Evolutionary conservation across 257 asterid genomes (phyloP).

Genomic region (Scutellaria minor): DNA sequence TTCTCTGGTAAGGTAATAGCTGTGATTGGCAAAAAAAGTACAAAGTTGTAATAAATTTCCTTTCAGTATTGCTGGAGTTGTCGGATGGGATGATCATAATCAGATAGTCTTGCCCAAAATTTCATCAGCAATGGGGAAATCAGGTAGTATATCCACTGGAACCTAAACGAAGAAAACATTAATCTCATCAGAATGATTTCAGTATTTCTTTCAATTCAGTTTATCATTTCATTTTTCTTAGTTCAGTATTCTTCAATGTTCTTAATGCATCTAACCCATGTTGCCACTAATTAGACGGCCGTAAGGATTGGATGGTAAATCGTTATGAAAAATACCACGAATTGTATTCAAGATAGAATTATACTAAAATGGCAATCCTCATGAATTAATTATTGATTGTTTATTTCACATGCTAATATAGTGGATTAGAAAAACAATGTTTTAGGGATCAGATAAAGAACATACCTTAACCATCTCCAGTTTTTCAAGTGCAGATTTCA

Average conservation of each 20-base stretch:
- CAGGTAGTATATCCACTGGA: slow-evolving; percentile 90
- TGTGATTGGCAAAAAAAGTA: too few species aligned
- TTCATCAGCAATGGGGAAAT: slow-evolving; percentile 73
- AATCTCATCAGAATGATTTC: not conserved
- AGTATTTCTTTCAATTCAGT: not conserved
- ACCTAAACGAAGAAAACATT: slow-evolving; percentile 54
- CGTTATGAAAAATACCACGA: too few species aligned
- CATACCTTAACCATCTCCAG: slow-evolving; percentile 72
- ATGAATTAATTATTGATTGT: too few species aligned
- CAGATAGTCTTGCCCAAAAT: slow-evolving; percentile 47
- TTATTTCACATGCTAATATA: too few species aligned
- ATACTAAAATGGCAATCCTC: too few species aligned
- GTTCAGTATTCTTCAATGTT: not conserved
- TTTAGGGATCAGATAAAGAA: not conserved
- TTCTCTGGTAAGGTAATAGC: too few species aligned
- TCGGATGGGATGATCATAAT: not conserved
- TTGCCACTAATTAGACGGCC: too few species aligned
- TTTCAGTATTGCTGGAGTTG: not conserved
- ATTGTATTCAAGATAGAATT: too few species aligned
- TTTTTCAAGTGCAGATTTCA: slow-evolving; percentile 67
- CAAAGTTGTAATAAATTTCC: not conserved
- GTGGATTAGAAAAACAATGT: too few species aligned
- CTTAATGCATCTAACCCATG: not conserved
- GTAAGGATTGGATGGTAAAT: too few species aligned
- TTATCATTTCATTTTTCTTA: not conserved